A percentile compares a stretch with the other conserved stretches of the same genome.
Conservation (phyloP, 2,329 filamentous ascomycete genomes). For the Trichoderma aggressivum region DNA sequence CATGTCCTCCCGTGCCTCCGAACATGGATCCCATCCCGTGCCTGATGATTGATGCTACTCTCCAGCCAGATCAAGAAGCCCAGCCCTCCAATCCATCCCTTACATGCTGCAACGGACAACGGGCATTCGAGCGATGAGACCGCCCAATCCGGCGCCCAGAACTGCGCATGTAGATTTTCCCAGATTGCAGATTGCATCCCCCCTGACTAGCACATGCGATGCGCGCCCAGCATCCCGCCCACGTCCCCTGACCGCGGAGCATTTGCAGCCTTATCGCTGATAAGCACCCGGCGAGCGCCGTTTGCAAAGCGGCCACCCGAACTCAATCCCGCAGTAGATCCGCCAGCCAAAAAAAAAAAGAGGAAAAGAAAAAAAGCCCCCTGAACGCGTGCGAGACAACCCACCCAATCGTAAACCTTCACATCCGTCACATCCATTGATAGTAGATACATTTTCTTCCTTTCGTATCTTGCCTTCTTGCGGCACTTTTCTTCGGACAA, state of each 20-base stretch:
- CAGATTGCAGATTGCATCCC: background rate
- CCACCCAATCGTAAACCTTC: background rate
- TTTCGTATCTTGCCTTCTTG: background rate
- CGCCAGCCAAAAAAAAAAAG: background rate
- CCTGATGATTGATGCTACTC: background rate
- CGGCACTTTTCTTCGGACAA: background rate
- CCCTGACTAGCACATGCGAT: background rate
- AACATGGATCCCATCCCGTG: background rate
- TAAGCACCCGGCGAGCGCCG: background rate
- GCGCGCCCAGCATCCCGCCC: background rate
- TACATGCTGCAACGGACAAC: background rate
- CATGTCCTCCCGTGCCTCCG: no score
- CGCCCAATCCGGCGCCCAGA: background rate
- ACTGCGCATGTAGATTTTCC: background rate
- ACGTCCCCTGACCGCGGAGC: constrained; percentile 2
- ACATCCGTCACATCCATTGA: no score
- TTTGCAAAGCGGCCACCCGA: background rate
- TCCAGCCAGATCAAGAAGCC: background rate
- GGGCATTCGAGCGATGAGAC: background rate
- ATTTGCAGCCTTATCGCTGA: constrained; percentile 1
- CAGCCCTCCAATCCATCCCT: background rate
- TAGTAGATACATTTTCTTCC: background rate
- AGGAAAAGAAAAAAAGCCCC: no score
- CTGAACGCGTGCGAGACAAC: background rate
- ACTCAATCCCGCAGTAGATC: background rate